These are phyloP conservation scores for Rubus idaeus DNA, from an alignment of 306 rosid species.

Conservation along the genomic window DNA sequence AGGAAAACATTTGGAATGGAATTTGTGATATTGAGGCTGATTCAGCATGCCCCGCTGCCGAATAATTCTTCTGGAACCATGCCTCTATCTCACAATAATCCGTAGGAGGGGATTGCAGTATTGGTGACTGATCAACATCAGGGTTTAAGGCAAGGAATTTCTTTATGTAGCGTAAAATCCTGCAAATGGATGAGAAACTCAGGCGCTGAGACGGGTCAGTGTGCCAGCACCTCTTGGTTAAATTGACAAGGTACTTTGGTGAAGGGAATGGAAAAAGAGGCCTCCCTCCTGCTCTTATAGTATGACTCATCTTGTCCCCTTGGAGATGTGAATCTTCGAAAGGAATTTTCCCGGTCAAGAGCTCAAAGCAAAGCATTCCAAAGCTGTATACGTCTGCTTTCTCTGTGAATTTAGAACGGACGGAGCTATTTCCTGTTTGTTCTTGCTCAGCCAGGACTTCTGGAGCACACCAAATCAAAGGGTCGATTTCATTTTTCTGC, in stretches of 20 bases:
- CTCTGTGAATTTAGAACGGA: constrained; percentile 49
- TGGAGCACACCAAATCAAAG: constrained; percentile 80
- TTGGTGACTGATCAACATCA: constrained; percentile 41
- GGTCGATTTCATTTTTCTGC: constrained; percentile 30
- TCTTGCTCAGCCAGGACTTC: constrained; percentile 76
- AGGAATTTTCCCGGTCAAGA: constrained; percentile 87
- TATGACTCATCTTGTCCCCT: constrained; percentile 63
- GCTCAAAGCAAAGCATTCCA: constrained; percentile 84
- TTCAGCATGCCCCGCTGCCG: constrained; percentile 27
- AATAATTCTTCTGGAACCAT: constrained; percentile 46
- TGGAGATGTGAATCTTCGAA: constrained; percentile 76
- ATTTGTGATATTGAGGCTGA: constrained; percentile 48
- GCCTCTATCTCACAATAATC: constrained; percentile 76
- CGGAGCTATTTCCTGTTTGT: constrained; percentile 22
- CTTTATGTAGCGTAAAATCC: constrained; percentile 72
- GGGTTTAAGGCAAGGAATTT: constrained; percentile 70
- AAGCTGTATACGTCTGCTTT: constrained; percentile 89
- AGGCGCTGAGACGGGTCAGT: constrained; percentile 72
- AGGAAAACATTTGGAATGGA: constrained; percentile 86
- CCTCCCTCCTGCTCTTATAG: constrained; percentile 80
- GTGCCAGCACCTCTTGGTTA: constrained; percentile 89
- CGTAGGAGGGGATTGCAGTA: constrained; percentile 45
- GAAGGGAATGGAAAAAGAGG: constrained; percentile 83
- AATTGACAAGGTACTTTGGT: constrained; percentile 75
- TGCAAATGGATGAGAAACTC: constrained; percentile 78